Evolutionary conservation across 768 basidiomycete genomes (phyloP), one percentile per base, ranked within the genome.

Genomic region (Cubamyces lactineus): DNA sequence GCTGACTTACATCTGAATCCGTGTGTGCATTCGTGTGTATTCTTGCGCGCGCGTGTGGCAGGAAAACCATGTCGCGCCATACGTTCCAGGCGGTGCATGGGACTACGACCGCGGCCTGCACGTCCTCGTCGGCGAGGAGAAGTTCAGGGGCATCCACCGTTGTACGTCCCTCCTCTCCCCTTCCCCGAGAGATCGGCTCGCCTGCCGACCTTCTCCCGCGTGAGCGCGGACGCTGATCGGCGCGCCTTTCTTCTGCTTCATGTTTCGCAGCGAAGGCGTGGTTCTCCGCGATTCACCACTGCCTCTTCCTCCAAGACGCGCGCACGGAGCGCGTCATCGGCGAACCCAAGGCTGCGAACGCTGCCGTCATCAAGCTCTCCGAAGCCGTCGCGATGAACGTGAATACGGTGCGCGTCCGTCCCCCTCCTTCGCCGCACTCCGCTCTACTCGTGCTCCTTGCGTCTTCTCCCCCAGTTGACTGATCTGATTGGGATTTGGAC

Each of bases 41-140:
- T 28, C 28, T 28, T 7, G 28, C 28, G n/a, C 42, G 28, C 19
- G 15, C 41, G 4, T 15, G 7, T 21, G 30, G 17, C 16, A 66
- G 65, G 65, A 66, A n/a, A 66, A 66, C 55, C 65, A 66, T 34
- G 58, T 73, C 8, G 64, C 67, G 1, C 30, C 69, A 21, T 72
- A 74, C 61, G 40, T 76, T 47, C 71, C 68, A 0, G 67, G 66
- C 11, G 70, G 74, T 52, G 69, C 64, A 1, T 66, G 67, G 52
- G 75, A 74, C 13, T 73, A 72, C 65, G 74, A 76, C 46, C 57
- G 75, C 9, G 80, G 80, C 0, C 68, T 79, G 2, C 82, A 83
- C 55, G 74, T 82, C 21, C 75, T 83, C 23, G 76, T 78, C 5
- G 82, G 82, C 15, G 81, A 83, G 50, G 74, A 74, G 5, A 79